Evolutionary conservation across 1,284 basidiomycete species (phyloP).

Genomic region (Boletus semigastroideus): DNA sequence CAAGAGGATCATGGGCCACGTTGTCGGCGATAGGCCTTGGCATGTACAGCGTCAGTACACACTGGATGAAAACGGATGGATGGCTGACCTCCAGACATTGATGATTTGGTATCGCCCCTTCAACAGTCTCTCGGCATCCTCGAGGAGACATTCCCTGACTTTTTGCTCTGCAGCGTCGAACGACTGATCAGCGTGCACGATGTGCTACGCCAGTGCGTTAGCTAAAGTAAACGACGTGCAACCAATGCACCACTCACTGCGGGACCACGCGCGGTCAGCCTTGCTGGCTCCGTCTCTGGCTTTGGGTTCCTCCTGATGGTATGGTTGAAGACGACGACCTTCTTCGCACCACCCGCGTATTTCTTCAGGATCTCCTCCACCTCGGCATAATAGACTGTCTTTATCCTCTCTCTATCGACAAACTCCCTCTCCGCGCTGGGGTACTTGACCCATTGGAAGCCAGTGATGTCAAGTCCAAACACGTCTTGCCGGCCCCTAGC

Average conservation of each 20-base stretch:
- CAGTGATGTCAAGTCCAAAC: not conserved
- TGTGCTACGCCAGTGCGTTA: not conserved
- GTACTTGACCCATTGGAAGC: not conserved
- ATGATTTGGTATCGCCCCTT: not conserved
- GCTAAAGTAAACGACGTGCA: not conserved
- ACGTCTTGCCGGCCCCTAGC: not conserved
- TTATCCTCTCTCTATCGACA: not conserved
- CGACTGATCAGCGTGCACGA: not conserved
- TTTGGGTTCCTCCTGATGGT: not conserved
- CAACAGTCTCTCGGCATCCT: not conserved
- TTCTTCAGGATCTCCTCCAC: not conserved
- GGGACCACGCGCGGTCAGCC: not conserved
- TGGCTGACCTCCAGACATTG: not conserved
- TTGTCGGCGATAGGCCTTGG: not conserved
- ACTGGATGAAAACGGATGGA: not conserved
- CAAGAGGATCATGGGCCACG: conserved; percentile 46
- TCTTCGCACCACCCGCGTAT: not conserved
- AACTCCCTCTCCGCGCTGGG: not conserved
- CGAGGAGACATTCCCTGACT: not conserved
- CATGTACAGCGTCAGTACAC: not conserved
- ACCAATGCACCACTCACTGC: not conserved
- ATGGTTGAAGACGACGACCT: not conserved
- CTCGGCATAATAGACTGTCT: not conserved
- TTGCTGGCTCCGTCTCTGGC: not conserved
- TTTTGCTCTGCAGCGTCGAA: not conserved